phyloP scores from a whole-genome alignment of 2,329 filamentous ascomycete genomes.

The Aspergillus tubingensis region DNA sequence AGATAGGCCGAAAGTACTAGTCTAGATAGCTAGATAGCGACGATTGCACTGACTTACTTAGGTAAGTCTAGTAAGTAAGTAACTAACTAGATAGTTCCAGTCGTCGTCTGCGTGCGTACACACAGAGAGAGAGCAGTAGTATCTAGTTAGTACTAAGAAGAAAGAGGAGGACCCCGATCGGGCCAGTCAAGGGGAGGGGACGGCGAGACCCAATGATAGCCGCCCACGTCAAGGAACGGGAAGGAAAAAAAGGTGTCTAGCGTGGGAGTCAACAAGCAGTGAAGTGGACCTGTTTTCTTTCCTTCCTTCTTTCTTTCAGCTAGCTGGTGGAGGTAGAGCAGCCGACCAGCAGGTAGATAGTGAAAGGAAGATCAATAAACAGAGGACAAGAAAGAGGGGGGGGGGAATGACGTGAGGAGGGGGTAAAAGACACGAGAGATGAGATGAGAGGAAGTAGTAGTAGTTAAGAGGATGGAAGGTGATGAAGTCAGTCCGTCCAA shows the following conservation, averaged over 20 bases:
- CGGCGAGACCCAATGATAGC: slow-evolving; percentile 24
- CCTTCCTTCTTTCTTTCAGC: background rate
- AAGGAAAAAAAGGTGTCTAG: slow-evolving; percentile 11
- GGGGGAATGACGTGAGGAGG: background rate
- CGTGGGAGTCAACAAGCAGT: slow-evolving; percentile 8
- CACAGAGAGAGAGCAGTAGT: too few species aligned
- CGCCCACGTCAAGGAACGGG: slow-evolving; percentile 27
- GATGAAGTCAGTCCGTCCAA: too few species aligned
- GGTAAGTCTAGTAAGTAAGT: too few species aligned
- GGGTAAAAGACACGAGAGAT: background rate
- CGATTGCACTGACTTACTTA: too few species aligned
- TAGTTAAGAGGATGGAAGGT: too few species aligned
- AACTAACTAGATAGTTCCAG: too few species aligned
- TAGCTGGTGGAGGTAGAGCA: slow-evolving; percentile 9
- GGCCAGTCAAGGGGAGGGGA: slow-evolving; percentile 19
- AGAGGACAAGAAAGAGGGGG: background rate
- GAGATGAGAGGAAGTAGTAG: slow-evolving; percentile 4
- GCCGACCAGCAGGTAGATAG: slow-evolving; percentile 10
- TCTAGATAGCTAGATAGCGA: too few species aligned
- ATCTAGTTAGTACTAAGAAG: background rate
- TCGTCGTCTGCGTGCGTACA: too few species aligned
- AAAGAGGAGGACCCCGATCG: slow-evolving; percentile 8
- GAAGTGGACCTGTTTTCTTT: too few species aligned
- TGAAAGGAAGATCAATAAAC: background rate
- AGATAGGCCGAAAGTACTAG: background rate